Evolutionary conservation across 805 yeast genomes (phyloP), one percentile per base, ranked within the genome.

Genomic region (Ascoidea tarda): DNA sequence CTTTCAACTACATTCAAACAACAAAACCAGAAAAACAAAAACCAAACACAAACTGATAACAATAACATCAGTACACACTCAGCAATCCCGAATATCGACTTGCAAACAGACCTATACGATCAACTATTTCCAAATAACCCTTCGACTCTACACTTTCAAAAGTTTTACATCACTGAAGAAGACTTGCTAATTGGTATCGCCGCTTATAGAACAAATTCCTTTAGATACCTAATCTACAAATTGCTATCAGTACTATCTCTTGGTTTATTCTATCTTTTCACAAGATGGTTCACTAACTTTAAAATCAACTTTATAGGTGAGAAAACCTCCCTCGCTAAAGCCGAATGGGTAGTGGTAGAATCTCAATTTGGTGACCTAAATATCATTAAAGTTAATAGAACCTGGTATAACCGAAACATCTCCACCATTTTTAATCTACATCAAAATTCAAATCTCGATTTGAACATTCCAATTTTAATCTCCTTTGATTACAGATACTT

Each of bases 181-280:
- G 99, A 93, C 69, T 71, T 93, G 61, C 91, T 91, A 10, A 78
- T 93, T 55, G 96, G 96, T 56, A 85, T 93, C 56, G 99, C 97
- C 0, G 98, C 98, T 5, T 93, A 87, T 65, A 66, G 66, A 52
- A 77, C 81, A 14, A 76, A 82, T 10, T 62, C 62, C 49, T 52
- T 73, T 58, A 77, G 81, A 55, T 60, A 67, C 5, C 46, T 69
- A 0, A 14, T 75, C 0, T 89, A 82, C 63, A 75, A 77, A 55
- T 12, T 76, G 0, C 54, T 84, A 1, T 82, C 88, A 55, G 51
- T 77, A 0, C 33, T 68, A 2, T 79, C 96, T 0, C 64, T 78
- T 4, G 99, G 99, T 0, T 49, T 88, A 1, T 80, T 81, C 1
- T 91, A 82, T 59, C 67, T 93, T 47, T 54, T 85, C 1, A 66